Evolutionary conservation across 2,329 filamentous ascomycete genomes (phyloP), one percentile per base, ranked within the genome.

Genomic region (Talaromyces marneffei): DNA sequence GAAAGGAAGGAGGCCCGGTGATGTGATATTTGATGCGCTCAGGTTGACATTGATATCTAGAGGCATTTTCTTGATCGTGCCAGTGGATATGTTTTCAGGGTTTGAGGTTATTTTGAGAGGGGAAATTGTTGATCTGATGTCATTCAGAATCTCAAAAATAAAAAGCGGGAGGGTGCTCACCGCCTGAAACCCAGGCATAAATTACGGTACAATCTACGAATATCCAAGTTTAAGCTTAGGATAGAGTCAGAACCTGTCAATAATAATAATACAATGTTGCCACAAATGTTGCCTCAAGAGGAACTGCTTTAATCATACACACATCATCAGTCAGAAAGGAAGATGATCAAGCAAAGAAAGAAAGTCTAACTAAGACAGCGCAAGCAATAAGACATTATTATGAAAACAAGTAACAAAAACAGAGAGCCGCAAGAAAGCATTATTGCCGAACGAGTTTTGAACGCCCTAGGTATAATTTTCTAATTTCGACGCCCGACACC

Each of bases 1-100:
- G 59, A 77, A 77, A 63, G 77, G 68, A 55, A 76, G 68, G 44
- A 77, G 65, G 29, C 65, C 48, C 23, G 53, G 46, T 61, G 57
- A 39, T 8, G 23, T 18, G 44, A 35, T 6, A 20, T 37, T 57
- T 58, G 46, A 53, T 25, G 40, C 39, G 46, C 29, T 23, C 4
- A 57, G 29, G 12, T 35, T 59, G 6, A 39, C 14, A 14, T n/a
- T 25, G 8, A 37, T 23, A 10, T 57, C 57, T 44, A 50, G 40
- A 42, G 61, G 40, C 57, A 57, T 57, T 55, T 12, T 39, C 40
- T 8, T 53, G 16, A 35, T 18, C 27, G 25, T 4, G 20, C 18
- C 25, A 7, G 23, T 46, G 23, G 2, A 2, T 27, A 3, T 16
- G 20, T n/a, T 14, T 35, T 10, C 9, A 4, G 29, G 4, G 10